phyloP scores from a whole-genome alignment of 1,139 yeast species.

The Petasospora rhodanensis region DNA sequence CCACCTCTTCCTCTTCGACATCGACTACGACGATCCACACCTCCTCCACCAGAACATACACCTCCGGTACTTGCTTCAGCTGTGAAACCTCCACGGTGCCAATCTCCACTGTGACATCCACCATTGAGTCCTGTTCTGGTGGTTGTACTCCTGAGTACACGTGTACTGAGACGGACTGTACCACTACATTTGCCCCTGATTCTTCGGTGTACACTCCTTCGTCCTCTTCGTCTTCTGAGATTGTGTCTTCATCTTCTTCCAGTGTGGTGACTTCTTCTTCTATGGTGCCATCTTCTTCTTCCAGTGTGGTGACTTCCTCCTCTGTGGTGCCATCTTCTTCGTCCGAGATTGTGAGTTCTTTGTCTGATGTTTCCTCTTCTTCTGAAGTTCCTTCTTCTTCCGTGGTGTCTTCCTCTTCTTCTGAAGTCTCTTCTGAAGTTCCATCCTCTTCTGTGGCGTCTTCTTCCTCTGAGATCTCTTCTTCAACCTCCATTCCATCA shows the following conservation, averaged over 20 bases:
- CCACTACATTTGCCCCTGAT: conserved; percentile 1
- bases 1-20: background rate
- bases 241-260: conserved; percentile 1
- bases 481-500: background rate
- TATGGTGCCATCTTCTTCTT: background rate
- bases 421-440: background rate
- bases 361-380: background rate
- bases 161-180: no score
- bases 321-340: conserved; percentile 1
- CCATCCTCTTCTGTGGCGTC: background rate
- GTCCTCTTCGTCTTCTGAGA: background rate
- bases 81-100: background rate
- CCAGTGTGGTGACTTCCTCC: background rate
- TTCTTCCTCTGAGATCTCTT: background rate
- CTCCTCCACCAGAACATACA: background rate
- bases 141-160: no score
- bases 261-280: conserved; percentile 1
- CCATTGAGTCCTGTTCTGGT: background rate
- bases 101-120: conserved; percentile 1
- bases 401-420: background rate
- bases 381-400: conserved; percentile 1
- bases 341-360: background rate
- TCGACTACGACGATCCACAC: background rate
- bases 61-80: background rate
- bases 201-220: conserved; percentile 1